Conservation (phyloP, 805 yeast species). For the Teunomyces kruisii region DNA sequence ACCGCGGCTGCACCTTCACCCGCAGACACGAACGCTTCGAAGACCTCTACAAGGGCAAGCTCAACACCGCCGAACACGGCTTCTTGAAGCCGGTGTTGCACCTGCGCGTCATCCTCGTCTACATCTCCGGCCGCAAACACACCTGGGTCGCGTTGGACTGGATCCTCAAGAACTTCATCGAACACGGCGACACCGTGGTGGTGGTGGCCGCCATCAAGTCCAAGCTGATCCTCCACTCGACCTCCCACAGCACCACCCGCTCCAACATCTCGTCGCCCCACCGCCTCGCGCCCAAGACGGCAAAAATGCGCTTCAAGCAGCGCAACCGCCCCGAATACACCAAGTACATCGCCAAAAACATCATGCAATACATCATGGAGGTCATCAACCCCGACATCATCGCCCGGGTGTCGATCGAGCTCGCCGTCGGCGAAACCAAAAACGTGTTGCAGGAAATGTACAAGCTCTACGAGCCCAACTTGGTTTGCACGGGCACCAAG, state of each 20-base stretch:
- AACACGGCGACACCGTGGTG: conserved; percentile 66
- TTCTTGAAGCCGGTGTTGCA: conserved; percentile 41
- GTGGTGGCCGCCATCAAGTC: conserved; percentile 53
- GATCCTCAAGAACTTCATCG: conserved; percentile 53
- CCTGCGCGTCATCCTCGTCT: conserved; percentile 57
- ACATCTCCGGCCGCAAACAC: conserved; percentile 68
- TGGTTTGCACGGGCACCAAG: conserved; percentile 57
- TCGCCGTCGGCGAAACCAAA: conserved; percentile 58
- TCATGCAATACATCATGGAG: conserved; percentile 53
- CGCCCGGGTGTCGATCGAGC: conserved; percentile 56
- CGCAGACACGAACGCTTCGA: conserved; percentile 50
- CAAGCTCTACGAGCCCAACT: conserved; percentile 58
- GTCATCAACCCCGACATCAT: conserved; percentile 46
- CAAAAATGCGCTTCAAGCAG: conserved; percentile 32
- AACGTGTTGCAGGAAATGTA: conserved; percentile 59
- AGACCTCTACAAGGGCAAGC: conserved; percentile 39
- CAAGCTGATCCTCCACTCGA: conserved; percentile 5
- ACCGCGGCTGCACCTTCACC: conserved; percentile 43
- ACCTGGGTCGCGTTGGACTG: conserved; percentile 85
- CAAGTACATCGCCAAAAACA: conserved; percentile 44
- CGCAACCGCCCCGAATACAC: conserved; percentile 49
- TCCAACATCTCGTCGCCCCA: conserved; percentile 16
- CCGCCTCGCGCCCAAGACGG: conserved; percentile 19
- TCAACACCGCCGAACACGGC: conserved; percentile 18
- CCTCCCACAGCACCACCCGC: not conserved